These are phyloP conservation scores for Scopulariopsis brevicaulis DNA, from an alignment of 2,329 filamentous ascomycete species.

Conservation along the genomic window DNA sequence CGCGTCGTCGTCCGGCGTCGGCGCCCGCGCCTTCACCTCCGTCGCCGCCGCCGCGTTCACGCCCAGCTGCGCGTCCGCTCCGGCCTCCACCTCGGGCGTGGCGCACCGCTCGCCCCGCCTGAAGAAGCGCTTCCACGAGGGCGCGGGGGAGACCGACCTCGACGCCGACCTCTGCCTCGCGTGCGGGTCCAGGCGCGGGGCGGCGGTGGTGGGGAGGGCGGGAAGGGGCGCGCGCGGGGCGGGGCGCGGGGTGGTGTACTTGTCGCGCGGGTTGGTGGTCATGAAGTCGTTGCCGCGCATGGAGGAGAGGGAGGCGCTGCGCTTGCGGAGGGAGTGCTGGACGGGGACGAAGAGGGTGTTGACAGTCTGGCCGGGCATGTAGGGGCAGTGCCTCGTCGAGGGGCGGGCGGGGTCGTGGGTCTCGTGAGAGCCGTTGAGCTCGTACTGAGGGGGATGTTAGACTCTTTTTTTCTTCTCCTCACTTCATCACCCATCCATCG, in stretches of 20 bases:
- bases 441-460: constrained; percentile 50
- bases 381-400: constrained; percentile 69
- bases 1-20: constrained; percentile 5
- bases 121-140: constrained; percentile 41
- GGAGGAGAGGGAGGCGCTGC: constrained; percentile 56
- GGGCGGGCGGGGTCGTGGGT: constrained; percentile 62
- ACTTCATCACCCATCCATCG: neutral
- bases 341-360: constrained; percentile 75
- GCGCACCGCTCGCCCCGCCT: constrained; percentile 22
- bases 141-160: constrained; percentile 35
- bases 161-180: constrained; percentile 24
- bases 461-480: neutral
- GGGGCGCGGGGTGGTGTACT: constrained; percentile 59
- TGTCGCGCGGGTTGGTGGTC: constrained; percentile 70
- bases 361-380: constrained; percentile 77
- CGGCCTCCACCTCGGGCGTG: neutral
- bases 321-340: constrained; percentile 47
- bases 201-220: constrained; percentile 10
- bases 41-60: too few relatives aligned
- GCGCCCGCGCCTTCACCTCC: neutral
- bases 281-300: constrained; percentile 46
- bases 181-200: constrained; percentile 10
- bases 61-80: neutral
- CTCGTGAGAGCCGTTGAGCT: constrained; percentile 68
- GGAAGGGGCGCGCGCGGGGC: constrained; percentile 24